phyloP scores from a whole-genome alignment of 2,329 filamentous ascomycete genomes.

The Penicillium carneum region DNA sequence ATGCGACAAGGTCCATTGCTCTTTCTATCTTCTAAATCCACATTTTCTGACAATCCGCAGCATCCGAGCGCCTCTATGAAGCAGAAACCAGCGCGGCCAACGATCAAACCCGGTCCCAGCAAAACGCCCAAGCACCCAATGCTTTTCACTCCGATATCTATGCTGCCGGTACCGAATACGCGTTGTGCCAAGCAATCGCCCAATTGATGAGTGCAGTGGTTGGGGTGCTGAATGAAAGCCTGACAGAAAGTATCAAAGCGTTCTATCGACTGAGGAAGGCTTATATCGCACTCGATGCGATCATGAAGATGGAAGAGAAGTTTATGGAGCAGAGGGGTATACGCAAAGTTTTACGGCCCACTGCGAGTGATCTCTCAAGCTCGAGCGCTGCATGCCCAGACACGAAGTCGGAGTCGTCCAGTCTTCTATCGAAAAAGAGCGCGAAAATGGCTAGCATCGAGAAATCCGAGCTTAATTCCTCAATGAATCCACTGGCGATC shows the following conservation, averaged over 20 bases:
- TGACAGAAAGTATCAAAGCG: conserved; percentile 87
- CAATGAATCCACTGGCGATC: conserved; percentile 37
- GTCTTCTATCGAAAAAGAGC: conserved; percentile 27
- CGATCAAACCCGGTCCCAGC: conserved; percentile 77
- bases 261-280: conserved; percentile 94
- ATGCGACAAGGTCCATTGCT: conserved; percentile 72
- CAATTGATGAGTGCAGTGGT: conserved; percentile 90
- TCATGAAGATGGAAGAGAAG: conserved; percentile 76
- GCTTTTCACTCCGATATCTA: conserved; percentile 71
- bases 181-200: conserved; percentile 81
- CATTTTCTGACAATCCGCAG: conserved; percentile 50
- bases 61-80: conserved; percentile 72
- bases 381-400: conserved; percentile 16
- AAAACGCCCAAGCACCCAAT: conserved; percentile 61
- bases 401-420: conserved; percentile 24
- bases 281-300: conserved; percentile 79
- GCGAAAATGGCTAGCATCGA: conserved; percentile 27
- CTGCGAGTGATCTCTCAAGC: conserved; percentile 26
- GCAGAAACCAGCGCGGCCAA: conserved; percentile 79
- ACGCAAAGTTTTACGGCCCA: conserved; percentile 33
- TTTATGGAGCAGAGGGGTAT: conserved; percentile 52
- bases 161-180: conserved; percentile 83
- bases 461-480: conserved; percentile 29
- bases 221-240: conserved; percentile 86
- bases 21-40: conserved; percentile 4